phyloP scores from a whole-genome alignment of 2,329 filamentous ascomycete genomes.

The Fusarium decemcellulare region DNA sequence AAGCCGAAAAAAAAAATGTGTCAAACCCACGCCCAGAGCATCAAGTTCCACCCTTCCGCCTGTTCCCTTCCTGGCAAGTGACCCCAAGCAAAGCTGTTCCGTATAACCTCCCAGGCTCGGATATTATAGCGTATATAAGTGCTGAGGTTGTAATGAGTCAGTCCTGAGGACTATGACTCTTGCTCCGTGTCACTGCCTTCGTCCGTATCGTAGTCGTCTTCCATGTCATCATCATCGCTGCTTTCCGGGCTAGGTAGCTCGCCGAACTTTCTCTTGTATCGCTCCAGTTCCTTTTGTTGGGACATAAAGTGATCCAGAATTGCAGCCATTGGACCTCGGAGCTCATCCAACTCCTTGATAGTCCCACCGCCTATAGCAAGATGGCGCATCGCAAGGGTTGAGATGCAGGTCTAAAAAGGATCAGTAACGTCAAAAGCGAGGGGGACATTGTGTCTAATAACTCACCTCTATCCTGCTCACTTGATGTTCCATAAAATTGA shows the following conservation, averaged over 20 bases:
- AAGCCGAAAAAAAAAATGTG: conserved; percentile 25
- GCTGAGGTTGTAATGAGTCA: conserved; percentile 8
- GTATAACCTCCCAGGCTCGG: conserved; percentile 28
- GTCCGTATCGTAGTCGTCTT: conserved; percentile 45
- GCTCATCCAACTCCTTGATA: conserved; percentile 75
- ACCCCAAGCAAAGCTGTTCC: conserved; percentile 22
- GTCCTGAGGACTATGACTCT: conserved; percentile 33
- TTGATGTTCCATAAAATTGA: conserved; percentile 95
- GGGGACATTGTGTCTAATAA: conserved; percentile 70
- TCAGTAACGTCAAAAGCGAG: conserved; percentile 40
- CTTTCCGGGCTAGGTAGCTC: conserved; percentile 52
- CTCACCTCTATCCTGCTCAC: conserved; percentile 95
- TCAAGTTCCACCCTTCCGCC: conserved; percentile 13
- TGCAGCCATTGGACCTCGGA: conserved; percentile 83
- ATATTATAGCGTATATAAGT: conserved; percentile 41
- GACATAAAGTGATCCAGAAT: conserved; percentile 74
- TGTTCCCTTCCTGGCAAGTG: not conserved
- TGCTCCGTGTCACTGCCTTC: conserved; percentile 50
- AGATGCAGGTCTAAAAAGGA: conserved; percentile 78
- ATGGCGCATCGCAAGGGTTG: conserved; percentile 84
- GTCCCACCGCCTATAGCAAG: conserved; percentile 78
- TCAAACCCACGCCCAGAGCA: not conserved
- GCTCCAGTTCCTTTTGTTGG: conserved; percentile 75
- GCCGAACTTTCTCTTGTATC: conserved; percentile 70
- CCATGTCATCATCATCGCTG: conserved; percentile 48